Evolutionary conservation across 148 eudicot genomes (phyloP), one percentile per base, ranked within the genome.

Genomic region (Arbutus unedo): DNA sequence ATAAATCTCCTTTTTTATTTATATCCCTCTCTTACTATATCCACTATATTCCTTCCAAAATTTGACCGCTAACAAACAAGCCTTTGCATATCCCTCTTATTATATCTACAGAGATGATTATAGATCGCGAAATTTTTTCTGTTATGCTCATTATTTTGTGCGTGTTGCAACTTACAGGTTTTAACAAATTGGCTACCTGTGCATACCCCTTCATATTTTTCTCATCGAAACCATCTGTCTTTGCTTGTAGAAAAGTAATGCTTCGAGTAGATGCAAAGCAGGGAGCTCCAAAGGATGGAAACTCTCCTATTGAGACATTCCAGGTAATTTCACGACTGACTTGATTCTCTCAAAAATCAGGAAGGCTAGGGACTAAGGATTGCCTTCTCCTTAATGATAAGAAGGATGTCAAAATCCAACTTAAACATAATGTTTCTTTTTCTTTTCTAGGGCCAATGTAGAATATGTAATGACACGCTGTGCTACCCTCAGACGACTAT

Each of bases 231-330:
- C 60, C 48, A 2, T 55, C 76, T 16, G 67, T 78, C 51, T 48
- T 38, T 64, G 67, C n/a, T 48, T 90, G 87, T 93, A 96, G 99
- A 87, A 96, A 93, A 90, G 92, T 96, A 85, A 94, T 96, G 99
- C 97, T 96, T 71, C 91, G 97, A 45, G 98, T 96, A 50, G 97
- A 94, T 92, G 94, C 99, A 86, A 93, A 91, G 89, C 99, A 96
- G 87, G 99, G 99, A 80, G 89, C 95, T 85, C 94, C 97, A 15
- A 96, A 93, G 91, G 99, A 96, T 85, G 99, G 99, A 72, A 93
- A 93, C 85, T 91, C 94, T 85, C 90, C 99, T 56, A 89, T 96
- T 82, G 99, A 94, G 87, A 91, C 90, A 85, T 91, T 96, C 83
- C 95, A 91, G 96, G 99, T 96, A 89, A 68, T 78, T 78, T 14